Evolutionary conservation across 331 rosid genomes (phyloP), one percentile per base, ranked within the genome.

Genomic region (Quercus tomentella): DNA sequence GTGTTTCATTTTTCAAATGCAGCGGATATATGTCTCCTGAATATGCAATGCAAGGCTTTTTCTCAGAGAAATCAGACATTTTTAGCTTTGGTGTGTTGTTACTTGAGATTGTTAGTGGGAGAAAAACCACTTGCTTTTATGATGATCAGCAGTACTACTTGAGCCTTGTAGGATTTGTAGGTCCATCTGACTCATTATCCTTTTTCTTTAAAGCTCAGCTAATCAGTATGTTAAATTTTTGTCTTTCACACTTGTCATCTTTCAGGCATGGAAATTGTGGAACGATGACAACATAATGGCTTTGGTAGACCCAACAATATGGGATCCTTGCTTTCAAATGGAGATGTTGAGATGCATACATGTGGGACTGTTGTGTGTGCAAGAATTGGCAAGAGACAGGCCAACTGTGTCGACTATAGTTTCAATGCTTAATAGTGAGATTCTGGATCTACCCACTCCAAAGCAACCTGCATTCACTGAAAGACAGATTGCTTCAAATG

Each of bases 21-120:
- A 79, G 77, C 10, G 82, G 74, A 5, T 79, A 79, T 21, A 79
- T 79, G 77, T 72, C 72, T 6, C 77, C 72, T 26, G 72, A 79
- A 45, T 72, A 79, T 49, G 82, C 26, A 45, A 79, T 79, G 82
- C 55, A n/a, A 45, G 55, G 72, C 2, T 3, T 35, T 9, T 73
- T 80, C 55, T 80, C 67, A 0, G 70, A 62, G 1, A 80, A 80
- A 73, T 80, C 54, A 3, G 61, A 80, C 28, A 43, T 66, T 2
- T 80, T 52, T 1, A 80, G 61, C 31, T 79, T 79, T 33, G 74
- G 74, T 1, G 74, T 79, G 15, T 17, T 79, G 57, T 26, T 79
- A 41, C 56, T 74, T 1, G 83, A 80, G 57, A 63, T 79, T 62
- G 30, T 72, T 5, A 79, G 68, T 6, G 73, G 78, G 14, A 74